Percentiles rank a stretch among this genome's conserved stretches.
Evolutionary conservation across 2,329 filamentous ascomycete genomes (phyloP).

Genomic region (Beauveria pseudobassiana): DNA sequence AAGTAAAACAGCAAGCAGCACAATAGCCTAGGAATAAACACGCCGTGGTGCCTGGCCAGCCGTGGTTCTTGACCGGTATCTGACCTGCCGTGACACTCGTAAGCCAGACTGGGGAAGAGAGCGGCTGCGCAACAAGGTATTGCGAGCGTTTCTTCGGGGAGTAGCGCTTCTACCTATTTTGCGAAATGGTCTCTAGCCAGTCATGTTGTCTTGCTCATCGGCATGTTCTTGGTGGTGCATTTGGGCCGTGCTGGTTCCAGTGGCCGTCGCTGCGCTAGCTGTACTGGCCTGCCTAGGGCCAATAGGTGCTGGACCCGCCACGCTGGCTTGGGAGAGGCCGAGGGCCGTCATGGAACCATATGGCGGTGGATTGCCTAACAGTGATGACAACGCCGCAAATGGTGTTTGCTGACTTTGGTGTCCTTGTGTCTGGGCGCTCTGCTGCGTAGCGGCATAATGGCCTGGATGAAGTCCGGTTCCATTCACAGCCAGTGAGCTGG

Average conservation of each 20-base stretch:
- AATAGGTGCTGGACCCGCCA: conserved; percentile 21
- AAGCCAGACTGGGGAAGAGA: background rate
- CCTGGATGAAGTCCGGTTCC: background rate
- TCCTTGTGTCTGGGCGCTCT: background rate
- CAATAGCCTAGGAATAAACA: background rate
- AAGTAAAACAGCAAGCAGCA: background rate
- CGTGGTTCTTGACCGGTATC: too few species aligned
- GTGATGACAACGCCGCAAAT: conserved; percentile 18
- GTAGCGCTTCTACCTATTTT: background rate
- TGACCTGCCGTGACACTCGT: too few species aligned
- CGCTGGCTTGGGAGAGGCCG: conserved; percentile 22
- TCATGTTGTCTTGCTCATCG: conserved; percentile 14
- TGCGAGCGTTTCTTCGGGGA: background rate
- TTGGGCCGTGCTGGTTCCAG: conserved; percentile 30
- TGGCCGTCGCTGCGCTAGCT: conserved; percentile 18
- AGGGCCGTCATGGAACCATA: conserved; percentile 16
- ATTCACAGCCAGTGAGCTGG: background rate
- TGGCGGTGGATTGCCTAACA: conserved; percentile 22
- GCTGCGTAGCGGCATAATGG: background rate
- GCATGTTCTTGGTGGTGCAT: conserved; percentile 23
- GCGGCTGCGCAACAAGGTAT: background rate
- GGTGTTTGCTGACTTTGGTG: conserved; percentile 16
- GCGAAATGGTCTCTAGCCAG: background rate
- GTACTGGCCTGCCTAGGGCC: conserved; percentile 18
- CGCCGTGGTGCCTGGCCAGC: background rate